Conservation (phyloP, 495 filamentous ascomycete species). For the Evansstolkia leycettana region DNA sequence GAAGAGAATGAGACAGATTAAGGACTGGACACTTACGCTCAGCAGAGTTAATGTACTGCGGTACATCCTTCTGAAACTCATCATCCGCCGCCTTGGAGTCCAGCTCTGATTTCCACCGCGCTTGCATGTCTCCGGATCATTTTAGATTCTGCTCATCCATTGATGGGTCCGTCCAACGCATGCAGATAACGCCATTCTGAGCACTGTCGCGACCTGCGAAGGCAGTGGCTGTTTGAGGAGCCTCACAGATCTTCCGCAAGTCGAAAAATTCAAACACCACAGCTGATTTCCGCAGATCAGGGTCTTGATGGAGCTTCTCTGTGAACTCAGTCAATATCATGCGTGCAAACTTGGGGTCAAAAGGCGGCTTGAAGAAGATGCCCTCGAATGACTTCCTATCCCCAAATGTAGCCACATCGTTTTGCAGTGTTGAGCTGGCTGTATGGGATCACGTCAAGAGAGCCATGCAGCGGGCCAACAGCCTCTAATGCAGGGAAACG, state of each 20-base stretch:
- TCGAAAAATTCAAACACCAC: slow-evolving; percentile 23
- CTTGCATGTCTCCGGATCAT: slow-evolving; percentile 18
- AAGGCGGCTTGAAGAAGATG: slow-evolving; percentile 32
- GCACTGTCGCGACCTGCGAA: slow-evolving; percentile 19
- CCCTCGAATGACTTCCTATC: slow-evolving; percentile 35
- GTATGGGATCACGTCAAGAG: slow-evolving; percentile 29
- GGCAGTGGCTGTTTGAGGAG: slow-evolving; percentile 12
- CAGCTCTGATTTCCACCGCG: slow-evolving; percentile 16
- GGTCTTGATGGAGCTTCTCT: slow-evolving; percentile 13
- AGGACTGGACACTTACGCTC: slow-evolving; percentile 20
- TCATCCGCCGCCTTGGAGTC: slow-evolving; percentile 4
- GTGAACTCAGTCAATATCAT: slow-evolving; percentile 26
- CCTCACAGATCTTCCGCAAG: slow-evolving; percentile 21
- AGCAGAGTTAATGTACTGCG: slow-evolving; percentile 31
- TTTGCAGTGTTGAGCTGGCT: slow-evolving; percentile 29
- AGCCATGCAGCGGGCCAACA: slow-evolving; percentile 24
- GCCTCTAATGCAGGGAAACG: slow-evolving; percentile 26
- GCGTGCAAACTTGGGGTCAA: slow-evolving; percentile 21
- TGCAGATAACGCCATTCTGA: slow-evolving; percentile 24
- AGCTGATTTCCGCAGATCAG: slow-evolving; percentile 12
- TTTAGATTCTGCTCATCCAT: slow-evolving; percentile 18
- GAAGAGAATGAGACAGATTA: background rate
- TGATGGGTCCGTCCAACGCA: slow-evolving; percentile 17
- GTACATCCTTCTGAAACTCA: slow-evolving; percentile 8
- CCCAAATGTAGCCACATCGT: slow-evolving; percentile 26